Conservation (phyloP, 2,329 filamentous ascomycete species). For the Alternaria triticina region DNA sequence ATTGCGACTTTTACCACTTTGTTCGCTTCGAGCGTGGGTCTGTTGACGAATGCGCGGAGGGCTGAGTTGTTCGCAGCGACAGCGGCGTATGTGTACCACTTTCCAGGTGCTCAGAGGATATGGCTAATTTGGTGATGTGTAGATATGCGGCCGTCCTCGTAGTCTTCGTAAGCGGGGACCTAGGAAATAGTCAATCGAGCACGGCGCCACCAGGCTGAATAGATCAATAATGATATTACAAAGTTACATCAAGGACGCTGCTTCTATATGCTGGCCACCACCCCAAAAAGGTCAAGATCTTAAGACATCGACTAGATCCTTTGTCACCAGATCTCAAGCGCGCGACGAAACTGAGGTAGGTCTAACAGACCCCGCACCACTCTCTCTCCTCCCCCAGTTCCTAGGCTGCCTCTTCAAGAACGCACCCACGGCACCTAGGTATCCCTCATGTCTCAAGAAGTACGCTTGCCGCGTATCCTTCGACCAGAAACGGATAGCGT, state of each 20-base stretch:
- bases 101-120: neutral
- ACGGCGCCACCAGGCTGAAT: neutral
- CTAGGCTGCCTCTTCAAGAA: slow-evolving; percentile 89
- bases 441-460: slow-evolving; percentile 94
- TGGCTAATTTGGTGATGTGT: neutral
- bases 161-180: slow-evolving; percentile 23
- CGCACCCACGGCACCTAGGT: slow-evolving; percentile 90
- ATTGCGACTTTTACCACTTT: slow-evolving; percentile 18
- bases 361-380: slow-evolving; percentile 54
- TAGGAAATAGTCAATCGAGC: slow-evolving; percentile 11
- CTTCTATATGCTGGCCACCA: neutral
- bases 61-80: slow-evolving; percentile 25
- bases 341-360: neutral
- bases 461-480: slow-evolving; percentile 94
- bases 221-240: neutral
- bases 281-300: neutral
- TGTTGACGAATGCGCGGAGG: slow-evolving; percentile 22
- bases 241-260: neutral
- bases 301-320: neutral
- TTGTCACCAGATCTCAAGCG: neutral
- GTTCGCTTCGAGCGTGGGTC: slow-evolving; percentile 21
- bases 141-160: slow-evolving; percentile 27
- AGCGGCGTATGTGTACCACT: slow-evolving; percentile 2
- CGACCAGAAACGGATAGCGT: slow-evolving; percentile 97
- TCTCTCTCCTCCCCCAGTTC: slow-evolving; percentile 88